Percentiles rank a stretch among this genome's conserved stretches.
phyloP scores from a whole-genome alignment of 768 basidiomycete genomes.

The Lyophyllum decastes region DNA sequence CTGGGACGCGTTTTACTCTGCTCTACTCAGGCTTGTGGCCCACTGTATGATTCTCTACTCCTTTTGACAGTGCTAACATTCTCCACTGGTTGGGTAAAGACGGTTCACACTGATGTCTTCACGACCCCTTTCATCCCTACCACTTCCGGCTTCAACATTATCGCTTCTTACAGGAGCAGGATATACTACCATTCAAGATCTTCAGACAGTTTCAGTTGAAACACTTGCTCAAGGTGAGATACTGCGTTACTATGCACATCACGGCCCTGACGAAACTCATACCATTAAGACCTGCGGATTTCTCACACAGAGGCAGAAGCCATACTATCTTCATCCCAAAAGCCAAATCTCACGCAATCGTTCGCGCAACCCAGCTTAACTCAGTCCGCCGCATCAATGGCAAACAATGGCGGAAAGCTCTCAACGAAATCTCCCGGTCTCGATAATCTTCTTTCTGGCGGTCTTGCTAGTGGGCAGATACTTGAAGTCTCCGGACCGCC shows the following conservation, averaged over 20 bases:
- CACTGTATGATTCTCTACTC: no score
- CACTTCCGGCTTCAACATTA: slow-evolving; percentile 46
- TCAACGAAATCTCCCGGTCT: slow-evolving; percentile 49
- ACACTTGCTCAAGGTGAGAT: slow-evolving; percentile 50
- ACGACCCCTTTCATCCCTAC: slow-evolving; percentile 47
- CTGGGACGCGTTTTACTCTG: no score
- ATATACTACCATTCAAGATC: slow-evolving; percentile 59
- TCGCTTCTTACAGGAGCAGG: slow-evolving; percentile 51
- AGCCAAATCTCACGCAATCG: slow-evolving; percentile 19
- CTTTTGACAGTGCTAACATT: no score
- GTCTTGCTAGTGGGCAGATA: slow-evolving; percentile 59
- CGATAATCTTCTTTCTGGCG: slow-evolving; percentile 64
- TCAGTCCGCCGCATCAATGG: slow-evolving; percentile 56
- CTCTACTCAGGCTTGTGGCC: no score
- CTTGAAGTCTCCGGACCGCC: slow-evolving; percentile 80
- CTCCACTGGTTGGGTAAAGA: no score
- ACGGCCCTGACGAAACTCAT: neutral
- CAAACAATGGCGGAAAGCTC: slow-evolving; percentile 27
- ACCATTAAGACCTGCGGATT: slow-evolving; percentile 49
- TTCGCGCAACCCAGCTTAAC: slow-evolving; percentile 36
- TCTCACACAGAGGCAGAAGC: slow-evolving; percentile 44
- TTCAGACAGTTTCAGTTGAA: slow-evolving; percentile 43
- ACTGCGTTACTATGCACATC: neutral
- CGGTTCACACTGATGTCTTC: slow-evolving; percentile 31
- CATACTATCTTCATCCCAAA: slow-evolving; percentile 44